phyloP scores from a whole-genome alignment of 345 rosid genomes.

The Ailanthus altissimus region DNA sequence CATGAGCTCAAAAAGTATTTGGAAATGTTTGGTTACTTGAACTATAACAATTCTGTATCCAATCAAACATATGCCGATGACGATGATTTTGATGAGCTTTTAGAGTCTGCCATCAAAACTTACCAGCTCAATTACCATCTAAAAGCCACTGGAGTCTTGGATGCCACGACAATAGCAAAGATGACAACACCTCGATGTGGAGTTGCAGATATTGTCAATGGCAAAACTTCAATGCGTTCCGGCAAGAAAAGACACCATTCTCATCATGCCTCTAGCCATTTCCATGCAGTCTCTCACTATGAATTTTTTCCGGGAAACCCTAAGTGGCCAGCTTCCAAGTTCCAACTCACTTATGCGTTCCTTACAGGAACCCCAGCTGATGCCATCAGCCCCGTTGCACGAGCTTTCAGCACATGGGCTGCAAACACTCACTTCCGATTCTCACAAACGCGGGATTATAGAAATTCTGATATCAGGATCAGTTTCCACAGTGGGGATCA shows the following conservation, averaged over 20 bases:
- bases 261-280: neutral
- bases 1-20: constrained; percentile 35
- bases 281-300: constrained; percentile 31
- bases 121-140: constrained; percentile 37
- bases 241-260: constrained; percentile 11
- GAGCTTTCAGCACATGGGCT: constrained; percentile 37
- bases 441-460: neutral
- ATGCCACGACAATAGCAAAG: constrained; percentile 17
- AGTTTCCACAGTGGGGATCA: constrained; percentile 23
- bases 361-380: constrained; percentile 6
- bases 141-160: constrained; percentile 27
- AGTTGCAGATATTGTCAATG: constrained; percentile 34
- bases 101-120: constrained; percentile 36
- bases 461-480: constrained; percentile 28
- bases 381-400: neutral
- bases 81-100: constrained; percentile 32
- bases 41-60: neutral
- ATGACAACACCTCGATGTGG: constrained; percentile 44
- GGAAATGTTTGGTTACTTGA: constrained; percentile 38
- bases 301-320: constrained; percentile 19
- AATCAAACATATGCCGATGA: neutral
- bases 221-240: constrained; percentile 27
- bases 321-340: constrained; percentile 34
- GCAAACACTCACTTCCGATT: constrained; percentile 30
- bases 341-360: constrained; percentile 31